Evolutionary conservation across 345 rosid genomes (phyloP).

Genomic region (Salix udensis): DNA sequence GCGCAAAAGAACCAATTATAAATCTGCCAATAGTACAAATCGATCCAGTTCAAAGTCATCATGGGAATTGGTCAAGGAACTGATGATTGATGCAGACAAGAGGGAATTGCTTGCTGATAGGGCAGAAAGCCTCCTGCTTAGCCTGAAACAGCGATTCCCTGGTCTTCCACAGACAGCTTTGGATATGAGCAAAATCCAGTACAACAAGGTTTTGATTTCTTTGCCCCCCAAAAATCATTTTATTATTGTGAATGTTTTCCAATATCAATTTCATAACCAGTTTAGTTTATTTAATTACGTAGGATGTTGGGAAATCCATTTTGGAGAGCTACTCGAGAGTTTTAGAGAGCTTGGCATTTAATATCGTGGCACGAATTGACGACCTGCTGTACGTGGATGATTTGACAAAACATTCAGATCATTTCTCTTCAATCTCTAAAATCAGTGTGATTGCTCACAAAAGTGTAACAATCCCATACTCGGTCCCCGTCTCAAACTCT

Average conservation of each 20-base stretch:
- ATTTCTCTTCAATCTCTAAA: conserved; percentile 49
- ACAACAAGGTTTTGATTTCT: conserved; percentile 55
- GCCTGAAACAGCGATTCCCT: conserved; percentile 84
- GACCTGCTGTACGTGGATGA: conserved; percentile 87
- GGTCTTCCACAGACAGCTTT: conserved; percentile 90
- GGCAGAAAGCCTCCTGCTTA: conserved; percentile 79
- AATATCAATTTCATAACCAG: neutral
- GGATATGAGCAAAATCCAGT: conserved; percentile 96
- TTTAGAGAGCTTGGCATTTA: conserved; percentile 88
- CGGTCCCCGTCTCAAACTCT: conserved; percentile 53
- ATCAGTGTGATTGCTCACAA: conserved; percentile 45
- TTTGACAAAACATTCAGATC: conserved; percentile 70
- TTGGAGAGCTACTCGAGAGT: conserved; percentile 92
- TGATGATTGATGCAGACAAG: conserved; percentile 83
- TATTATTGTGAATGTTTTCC: neutral
- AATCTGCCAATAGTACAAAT: conserved; percentile 40
- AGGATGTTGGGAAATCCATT: conserved; percentile 97
- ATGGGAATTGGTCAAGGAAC: conserved; percentile 88
- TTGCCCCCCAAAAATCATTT: neutral
- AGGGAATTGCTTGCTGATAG: conserved; percentile 78
- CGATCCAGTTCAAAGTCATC: conserved; percentile 69
- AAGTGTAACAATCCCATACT: conserved; percentile 48
- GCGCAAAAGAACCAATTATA: conserved; percentile 56
- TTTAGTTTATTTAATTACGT: neutral
- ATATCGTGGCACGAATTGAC: conserved; percentile 82